Base-by-base conservation (phyloP, 1,284 basidiomycete species). In the Ganoderma lucidum region DNA sequence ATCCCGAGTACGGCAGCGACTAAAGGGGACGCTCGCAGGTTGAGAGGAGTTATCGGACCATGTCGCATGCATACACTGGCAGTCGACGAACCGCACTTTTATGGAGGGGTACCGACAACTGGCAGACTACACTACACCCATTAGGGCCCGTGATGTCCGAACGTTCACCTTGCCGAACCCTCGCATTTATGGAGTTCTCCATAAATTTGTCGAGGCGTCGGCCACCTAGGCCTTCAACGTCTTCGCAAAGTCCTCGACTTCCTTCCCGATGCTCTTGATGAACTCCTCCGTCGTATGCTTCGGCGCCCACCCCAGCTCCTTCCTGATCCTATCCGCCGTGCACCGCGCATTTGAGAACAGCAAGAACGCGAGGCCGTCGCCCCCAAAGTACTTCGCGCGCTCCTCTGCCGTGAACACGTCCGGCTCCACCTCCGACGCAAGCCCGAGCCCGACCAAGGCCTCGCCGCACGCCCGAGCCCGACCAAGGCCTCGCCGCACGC, bases 321-420 rank as follows among this genome's bases (percentile, higher is more conserved):
- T 75, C 62, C 81, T 78, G 23, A 80, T 79, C 53, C 82, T 78
- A 42, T 81, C 81, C 1, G 80, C 82, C 6, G 80, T 77, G 51
- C 78, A 80, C 28, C 84, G 79, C n/a, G 81, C 81, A 75, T 86
- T 86, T 15, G 78, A 74, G 41, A 86, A 72, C 9, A 82, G 80
- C 83, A 78, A 71, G 70, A 77, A 81, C 39, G 67, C 64, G 14
- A 61, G 10, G 28, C 56, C 67, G 53, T 74, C 70, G 61, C 42
- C 60, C 6, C 70, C 68, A 32, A 70, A 72, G 56, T 72, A 76
- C 59, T 74, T 72, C 39, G 72, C 64, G 12, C 78, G 67, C 53
- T 82, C 82, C 14, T 76, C 77, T 3, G 76, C 69, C 0, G 73
- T 77, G 60, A 79, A 78, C 30, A 72, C 42, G 6, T 68, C 77